phyloP scores from a whole-genome alignment of 805 yeast species.

The Candida boleticola region DNA sequence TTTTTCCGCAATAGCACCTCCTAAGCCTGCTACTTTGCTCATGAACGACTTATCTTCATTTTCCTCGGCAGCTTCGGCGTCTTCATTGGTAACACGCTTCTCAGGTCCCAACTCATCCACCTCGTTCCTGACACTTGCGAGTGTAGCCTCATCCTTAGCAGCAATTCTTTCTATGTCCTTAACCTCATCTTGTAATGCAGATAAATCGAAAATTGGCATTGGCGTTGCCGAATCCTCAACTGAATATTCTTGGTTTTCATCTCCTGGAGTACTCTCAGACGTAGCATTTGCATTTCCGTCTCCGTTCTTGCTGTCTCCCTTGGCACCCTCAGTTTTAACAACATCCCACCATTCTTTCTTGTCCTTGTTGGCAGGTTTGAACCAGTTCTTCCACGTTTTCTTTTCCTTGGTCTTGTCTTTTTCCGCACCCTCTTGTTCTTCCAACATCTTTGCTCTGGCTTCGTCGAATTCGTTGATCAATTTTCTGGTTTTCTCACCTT shows the following conservation, averaged over 20 bases:
- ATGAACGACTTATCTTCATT: not conserved
- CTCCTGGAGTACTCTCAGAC: constrained; percentile 5
- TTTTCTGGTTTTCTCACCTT: constrained; percentile 77
- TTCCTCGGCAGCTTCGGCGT: constrained; percentile 13
- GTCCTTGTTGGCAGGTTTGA: constrained; percentile 45
- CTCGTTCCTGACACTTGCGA: constrained; percentile 15
- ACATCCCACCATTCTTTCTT: constrained; percentile 61
- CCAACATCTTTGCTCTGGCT: constrained; percentile 63
- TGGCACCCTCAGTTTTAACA: constrained; percentile 37
- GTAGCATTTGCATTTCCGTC: constrained; percentile 8
- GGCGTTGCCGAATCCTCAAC: constrained; percentile 11
- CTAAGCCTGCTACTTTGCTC: not conserved
- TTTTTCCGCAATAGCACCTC: not conserved
- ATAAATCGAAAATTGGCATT: constrained; percentile 42
- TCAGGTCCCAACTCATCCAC: constrained; percentile 9
- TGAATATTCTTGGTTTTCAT: constrained; percentile 22
- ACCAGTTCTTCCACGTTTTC: constrained; percentile 50
- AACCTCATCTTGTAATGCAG: constrained; percentile 43
- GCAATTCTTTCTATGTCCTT: constrained; percentile 42
- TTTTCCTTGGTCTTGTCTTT: constrained; percentile 20
- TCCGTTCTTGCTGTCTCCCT: constrained; percentile 11
- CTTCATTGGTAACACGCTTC: constrained; percentile 17
- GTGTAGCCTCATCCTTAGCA: constrained; percentile 12
- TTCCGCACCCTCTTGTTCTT: constrained; percentile 34
- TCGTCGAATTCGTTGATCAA: constrained; percentile 83